These are phyloP conservation scores for Onygenales sp. DNA, from an alignment of 2,329 filamentous ascomycete genomes.

Conservation along the genomic window DNA sequence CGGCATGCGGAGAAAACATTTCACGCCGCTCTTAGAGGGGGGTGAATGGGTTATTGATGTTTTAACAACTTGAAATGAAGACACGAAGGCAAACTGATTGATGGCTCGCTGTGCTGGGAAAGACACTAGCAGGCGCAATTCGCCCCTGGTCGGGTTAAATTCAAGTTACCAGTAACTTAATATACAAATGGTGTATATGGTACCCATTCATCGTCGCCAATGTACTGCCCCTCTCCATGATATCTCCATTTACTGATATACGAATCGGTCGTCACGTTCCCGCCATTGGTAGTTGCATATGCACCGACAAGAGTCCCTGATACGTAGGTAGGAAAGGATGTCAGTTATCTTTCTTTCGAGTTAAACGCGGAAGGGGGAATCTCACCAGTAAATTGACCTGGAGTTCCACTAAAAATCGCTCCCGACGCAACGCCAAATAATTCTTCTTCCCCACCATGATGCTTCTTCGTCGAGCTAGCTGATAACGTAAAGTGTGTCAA, in stretches of 20 bases:
- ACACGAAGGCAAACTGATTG: too few relatives aligned
- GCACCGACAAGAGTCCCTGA: constrained; percentile 42
- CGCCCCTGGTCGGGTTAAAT: not conserved
- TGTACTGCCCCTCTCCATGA: constrained; percentile 2
- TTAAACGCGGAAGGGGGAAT: not conserved
- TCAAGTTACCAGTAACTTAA: not conserved
- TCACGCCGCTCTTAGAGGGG: too few relatives aligned
- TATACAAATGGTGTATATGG: not conserved
- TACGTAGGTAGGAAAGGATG: constrained; percentile 13
- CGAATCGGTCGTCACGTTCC: constrained; percentile 32
- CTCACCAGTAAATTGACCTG: not conserved
- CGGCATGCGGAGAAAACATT: too few relatives aligned
- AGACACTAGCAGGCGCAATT: too few relatives aligned
- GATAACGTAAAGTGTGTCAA: not conserved
- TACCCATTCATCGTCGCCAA: not conserved
- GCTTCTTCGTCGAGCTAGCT: not conserved
- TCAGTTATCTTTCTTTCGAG: not conserved
- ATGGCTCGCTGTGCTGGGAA: too few relatives aligned
- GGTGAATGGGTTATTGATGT: too few relatives aligned
- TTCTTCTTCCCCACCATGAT: not conserved
- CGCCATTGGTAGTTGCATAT: constrained; percentile 46
- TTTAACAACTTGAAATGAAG: too few relatives aligned
- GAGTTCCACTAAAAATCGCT: not conserved
- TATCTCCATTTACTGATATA: constrained; percentile 44
- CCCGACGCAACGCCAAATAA: not conserved